Evolutionary conservation across 1,139 yeast species (phyloP).

Genomic region (Candida gigantensis): DNA sequence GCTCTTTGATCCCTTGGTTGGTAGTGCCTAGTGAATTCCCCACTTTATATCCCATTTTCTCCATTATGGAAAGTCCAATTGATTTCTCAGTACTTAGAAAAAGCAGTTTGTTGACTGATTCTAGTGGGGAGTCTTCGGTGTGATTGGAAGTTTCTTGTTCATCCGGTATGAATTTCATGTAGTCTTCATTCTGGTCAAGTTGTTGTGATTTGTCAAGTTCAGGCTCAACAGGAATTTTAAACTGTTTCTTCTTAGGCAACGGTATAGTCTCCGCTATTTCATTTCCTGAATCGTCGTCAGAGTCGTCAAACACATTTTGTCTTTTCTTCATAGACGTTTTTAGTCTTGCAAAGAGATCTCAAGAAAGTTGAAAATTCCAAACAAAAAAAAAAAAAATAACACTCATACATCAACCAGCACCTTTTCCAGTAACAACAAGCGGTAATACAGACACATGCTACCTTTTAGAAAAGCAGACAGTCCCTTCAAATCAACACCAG

Average conservation of each 20-base stretch:
- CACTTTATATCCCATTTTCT: slow-evolving; percentile 54
- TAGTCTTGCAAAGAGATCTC: too few relatives aligned
- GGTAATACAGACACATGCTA: slow-evolving; percentile 16
- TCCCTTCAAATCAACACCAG: slow-evolving; percentile 28
- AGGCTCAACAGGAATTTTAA: slow-evolving; percentile 9
- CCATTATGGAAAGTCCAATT: slow-evolving; percentile 53
- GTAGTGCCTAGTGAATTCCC: slow-evolving; percentile 45
- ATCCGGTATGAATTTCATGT: slow-evolving; percentile 2
- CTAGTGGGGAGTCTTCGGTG: too few relatives aligned
- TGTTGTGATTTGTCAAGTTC: not conserved
- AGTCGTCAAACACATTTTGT: slow-evolving; percentile 9
- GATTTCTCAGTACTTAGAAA: slow-evolving; percentile 20
- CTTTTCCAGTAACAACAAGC: too few relatives aligned
- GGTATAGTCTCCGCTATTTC: slow-evolving; percentile 1
- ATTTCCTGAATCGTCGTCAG: slow-evolving; percentile 7
- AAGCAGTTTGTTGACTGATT: slow-evolving; percentile 12
- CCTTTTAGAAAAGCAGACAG: slow-evolving; percentile 23
- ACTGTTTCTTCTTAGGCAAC: slow-evolving; percentile 7
- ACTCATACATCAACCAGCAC: not conserved
- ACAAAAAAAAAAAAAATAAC: not conserved
- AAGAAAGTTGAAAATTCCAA: not conserved
- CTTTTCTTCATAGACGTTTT: slow-evolving; percentile 5
- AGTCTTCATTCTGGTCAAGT: slow-evolving; percentile 5
- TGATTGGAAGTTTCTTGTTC: too few relatives aligned
- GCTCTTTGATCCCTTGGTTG: slow-evolving; percentile 22